Evolutionary conservation across 2,329 filamentous ascomycete species (phyloP).

Genomic region (Phyllosticta ampelicida): DNA sequence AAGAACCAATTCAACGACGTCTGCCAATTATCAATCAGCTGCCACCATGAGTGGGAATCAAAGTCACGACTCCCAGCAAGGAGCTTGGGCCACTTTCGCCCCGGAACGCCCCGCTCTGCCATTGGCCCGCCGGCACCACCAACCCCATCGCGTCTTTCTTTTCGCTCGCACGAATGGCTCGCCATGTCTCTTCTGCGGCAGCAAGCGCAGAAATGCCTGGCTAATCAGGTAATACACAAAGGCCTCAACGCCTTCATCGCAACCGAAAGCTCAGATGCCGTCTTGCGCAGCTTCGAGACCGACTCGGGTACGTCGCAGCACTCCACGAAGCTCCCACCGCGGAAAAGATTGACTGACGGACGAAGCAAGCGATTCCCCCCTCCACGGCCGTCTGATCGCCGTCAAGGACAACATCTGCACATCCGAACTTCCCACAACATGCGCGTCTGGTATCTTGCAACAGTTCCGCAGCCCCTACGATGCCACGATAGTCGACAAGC

Average conservation of each 20-base stretch:
- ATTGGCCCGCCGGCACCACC: background rate
- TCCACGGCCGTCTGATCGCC: constrained; percentile 30
- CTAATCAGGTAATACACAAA: constrained; percentile 22
- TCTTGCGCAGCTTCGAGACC: constrained; percentile 17
- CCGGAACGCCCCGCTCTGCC: background rate
- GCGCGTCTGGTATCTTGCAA: constrained; percentile 62
- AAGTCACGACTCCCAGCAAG: background rate
- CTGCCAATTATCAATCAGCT: too few species aligned
- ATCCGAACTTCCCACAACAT: constrained; percentile 53
- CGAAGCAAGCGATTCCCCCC: constrained; percentile 3
- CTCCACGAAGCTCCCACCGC: background rate
- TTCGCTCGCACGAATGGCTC: constrained; percentile 1
- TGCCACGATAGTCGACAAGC: constrained; percentile 64
- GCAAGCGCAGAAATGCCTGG: constrained; percentile 24
- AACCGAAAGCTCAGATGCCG: constrained; percentile 14
- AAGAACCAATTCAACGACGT: too few species aligned
- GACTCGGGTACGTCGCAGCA: constrained; percentile 12
- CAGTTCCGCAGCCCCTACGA: constrained; percentile 66
- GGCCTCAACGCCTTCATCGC: constrained; percentile 30
- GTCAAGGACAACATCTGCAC: constrained; percentile 45
- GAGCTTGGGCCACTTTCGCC: background rate
- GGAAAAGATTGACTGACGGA: background rate
- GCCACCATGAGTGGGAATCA: too few species aligned
- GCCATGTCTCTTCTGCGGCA: constrained; percentile 28
- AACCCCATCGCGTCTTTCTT: constrained; percentile 9